Evolutionary conservation across 129 eudicot genomes (phyloP).

Genomic region (Chrysanthemum lavandulifolium): DNA sequence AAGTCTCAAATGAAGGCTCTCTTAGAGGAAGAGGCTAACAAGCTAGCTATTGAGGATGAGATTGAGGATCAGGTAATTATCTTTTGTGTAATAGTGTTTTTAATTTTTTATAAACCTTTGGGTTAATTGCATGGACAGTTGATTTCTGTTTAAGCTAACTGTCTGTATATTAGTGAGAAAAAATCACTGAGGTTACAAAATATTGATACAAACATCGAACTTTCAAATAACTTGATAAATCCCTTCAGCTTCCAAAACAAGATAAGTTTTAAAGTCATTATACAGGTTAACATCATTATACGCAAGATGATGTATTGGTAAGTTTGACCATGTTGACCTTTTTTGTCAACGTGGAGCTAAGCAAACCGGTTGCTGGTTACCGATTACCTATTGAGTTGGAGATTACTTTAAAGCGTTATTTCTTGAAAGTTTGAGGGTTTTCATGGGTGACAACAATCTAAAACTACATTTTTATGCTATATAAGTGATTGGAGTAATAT

Average conservation of each 20-base stretch:
- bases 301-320: background rate
- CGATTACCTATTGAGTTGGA: background rate
- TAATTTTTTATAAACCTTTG: background rate
- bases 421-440: background rate
- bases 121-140: background rate
- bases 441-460: no score
- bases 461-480: no score
- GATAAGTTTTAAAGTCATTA: background rate
- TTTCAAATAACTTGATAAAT: background rate
- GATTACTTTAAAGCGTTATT: background rate
- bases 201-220: background rate
- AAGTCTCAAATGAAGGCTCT: conserved; percentile 97
- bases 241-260: background rate
- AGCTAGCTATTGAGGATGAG: conserved; percentile 83
- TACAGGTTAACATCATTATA: background rate
- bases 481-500: conserved; percentile 6
- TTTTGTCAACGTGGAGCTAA: background rate
- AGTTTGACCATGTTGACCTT: conserved; percentile 4
- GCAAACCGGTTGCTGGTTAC: background rate
- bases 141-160: background rate
- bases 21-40: conserved; percentile 74
- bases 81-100: background rate
- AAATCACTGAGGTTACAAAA: background rate
- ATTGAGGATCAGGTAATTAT: conserved; percentile 76
- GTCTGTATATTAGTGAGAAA: background rate